These are phyloP conservation scores for Centaurea solstitialis DNA, from an alignment of 129 eudicot species.

Conservation along the genomic window DNA sequence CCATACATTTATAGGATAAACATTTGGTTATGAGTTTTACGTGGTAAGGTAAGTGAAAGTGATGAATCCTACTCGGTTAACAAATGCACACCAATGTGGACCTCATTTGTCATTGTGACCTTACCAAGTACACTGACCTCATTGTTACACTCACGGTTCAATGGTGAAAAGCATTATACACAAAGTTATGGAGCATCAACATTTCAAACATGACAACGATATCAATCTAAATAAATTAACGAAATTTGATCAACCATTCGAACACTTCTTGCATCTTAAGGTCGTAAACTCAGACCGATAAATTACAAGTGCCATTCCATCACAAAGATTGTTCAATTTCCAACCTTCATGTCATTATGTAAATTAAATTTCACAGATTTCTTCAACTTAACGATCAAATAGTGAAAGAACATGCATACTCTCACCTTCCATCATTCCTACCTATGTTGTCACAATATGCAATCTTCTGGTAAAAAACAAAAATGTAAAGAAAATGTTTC, in stretches of 20 bases:
- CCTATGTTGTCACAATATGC: neutral
- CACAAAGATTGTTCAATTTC: neutral
- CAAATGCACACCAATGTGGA: too few species aligned
- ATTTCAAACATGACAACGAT: too few species aligned
- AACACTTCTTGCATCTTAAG: neutral
- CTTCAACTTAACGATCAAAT: neutral
- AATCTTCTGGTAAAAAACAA: neutral
- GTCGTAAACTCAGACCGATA: neutral
- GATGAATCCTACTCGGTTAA: neutral
- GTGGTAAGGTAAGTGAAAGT: neutral
- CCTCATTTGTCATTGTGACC: too few species aligned
- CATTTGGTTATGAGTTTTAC: too few species aligned
- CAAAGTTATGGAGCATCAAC: too few species aligned
- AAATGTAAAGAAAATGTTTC: neutral
- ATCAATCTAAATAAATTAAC: too few species aligned
- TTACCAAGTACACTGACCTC: too few species aligned
- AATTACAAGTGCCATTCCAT: neutral
- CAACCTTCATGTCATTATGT: neutral
- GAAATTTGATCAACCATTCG: neutral
- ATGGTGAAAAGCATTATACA: too few species aligned
- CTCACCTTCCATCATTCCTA: too few species aligned
- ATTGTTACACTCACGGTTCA: too few species aligned
- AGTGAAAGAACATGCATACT: neutral
- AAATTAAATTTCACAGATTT: neutral
- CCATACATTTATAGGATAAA: too few species aligned